Conservation (phyloP, 2,329 filamentous ascomycete species). For the Huntiella savannae region DNA sequence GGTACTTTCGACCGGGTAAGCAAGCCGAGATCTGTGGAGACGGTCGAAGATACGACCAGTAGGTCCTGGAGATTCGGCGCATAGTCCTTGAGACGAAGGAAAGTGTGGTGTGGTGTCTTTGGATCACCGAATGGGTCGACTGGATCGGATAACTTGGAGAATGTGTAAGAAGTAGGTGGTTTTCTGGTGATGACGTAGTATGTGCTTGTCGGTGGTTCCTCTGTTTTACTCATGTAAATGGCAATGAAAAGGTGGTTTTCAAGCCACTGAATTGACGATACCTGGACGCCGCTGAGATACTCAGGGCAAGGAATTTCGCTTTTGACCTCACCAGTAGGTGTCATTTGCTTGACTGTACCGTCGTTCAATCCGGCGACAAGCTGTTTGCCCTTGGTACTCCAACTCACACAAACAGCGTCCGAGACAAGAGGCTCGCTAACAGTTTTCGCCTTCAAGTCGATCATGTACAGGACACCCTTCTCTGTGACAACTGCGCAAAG, state of each 20-base stretch:
- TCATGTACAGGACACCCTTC: constrained; percentile 66
- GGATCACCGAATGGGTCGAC: constrained; percentile 51
- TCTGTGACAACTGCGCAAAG: constrained; percentile 64
- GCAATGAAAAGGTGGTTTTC: constrained; percentile 72
- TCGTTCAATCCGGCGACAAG: constrained; percentile 69
- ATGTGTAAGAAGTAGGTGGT: constrained; percentile 40
- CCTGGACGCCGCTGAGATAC: constrained; percentile 45
- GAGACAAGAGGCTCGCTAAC: constrained; percentile 47
- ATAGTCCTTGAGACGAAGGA: constrained; percentile 62
- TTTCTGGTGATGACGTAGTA: constrained; percentile 65
- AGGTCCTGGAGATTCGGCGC: constrained; percentile 63
- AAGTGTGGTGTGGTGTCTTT: constrained; percentile 54
- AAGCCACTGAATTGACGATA: constrained; percentile 71
- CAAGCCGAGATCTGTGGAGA: constrained; percentile 59
- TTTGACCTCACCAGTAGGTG: constrained; percentile 58
- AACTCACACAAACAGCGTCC: constrained; percentile 66
- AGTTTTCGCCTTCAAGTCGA: constrained; percentile 51
- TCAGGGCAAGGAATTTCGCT: constrained; percentile 63
- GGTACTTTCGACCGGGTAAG: constrained; percentile 54
- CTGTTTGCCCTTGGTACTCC: constrained; percentile 89
- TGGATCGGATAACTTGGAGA: constrained; percentile 57
- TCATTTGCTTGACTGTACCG: constrained; percentile 67
- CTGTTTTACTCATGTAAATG: constrained; percentile 50
- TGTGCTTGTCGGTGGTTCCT: constrained; percentile 41
- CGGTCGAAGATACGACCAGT: constrained; percentile 65